A percentile compares a stretch with the other conserved stretches of the same genome.
Conservation (phyloP, 495 filamentous ascomycete species). For the Chlorociboria aeruginascens region DNA sequence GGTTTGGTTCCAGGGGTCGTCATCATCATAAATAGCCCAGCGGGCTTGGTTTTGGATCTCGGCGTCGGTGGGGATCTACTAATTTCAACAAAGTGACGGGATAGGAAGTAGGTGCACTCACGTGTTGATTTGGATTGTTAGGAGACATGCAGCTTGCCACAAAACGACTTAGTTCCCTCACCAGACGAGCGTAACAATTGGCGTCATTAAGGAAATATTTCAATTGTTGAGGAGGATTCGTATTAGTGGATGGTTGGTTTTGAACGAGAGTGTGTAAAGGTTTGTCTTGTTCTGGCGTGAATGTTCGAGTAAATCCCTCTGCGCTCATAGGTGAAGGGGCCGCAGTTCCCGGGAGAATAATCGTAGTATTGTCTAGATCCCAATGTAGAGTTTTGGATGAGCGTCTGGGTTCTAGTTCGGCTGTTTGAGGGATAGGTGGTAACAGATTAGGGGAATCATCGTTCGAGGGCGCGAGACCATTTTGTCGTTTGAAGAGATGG, state of each 20-base stretch:
- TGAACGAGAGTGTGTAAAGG: constrained; percentile 8
- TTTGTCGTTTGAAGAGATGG: constrained; percentile 24
- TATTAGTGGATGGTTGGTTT: constrained; percentile 16
- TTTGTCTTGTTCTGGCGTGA: not conserved
- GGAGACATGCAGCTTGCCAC: constrained; percentile 34
- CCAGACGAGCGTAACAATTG: constrained; percentile 41
- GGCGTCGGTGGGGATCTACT: constrained; percentile 31
- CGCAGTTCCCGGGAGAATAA: not conserved
- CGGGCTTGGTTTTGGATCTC: constrained; percentile 43
- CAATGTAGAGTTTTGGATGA: constrained; percentile 11
- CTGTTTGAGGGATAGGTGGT: constrained; percentile 5
- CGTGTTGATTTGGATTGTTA: constrained; percentile 40
- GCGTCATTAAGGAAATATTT: constrained; percentile 36
- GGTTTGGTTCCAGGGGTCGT: constrained; percentile 66
- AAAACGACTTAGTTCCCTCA: constrained; percentile 34
- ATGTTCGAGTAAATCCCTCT: not conserved
- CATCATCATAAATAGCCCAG: constrained; percentile 45
- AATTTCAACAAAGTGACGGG: not conserved
- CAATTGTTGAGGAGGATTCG: constrained; percentile 19
- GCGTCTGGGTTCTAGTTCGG: not conserved
- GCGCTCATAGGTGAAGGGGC: not conserved
- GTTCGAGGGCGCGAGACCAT: constrained; percentile 13
- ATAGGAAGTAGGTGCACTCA: constrained; percentile 10
- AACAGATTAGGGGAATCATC: not conserved
- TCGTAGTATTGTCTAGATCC: constrained; percentile 8